Evolutionary conservation across 306 rosid species (phyloP), one percentile per base, ranked within the genome.

Genomic region (Medicago ruthenica): DNA sequence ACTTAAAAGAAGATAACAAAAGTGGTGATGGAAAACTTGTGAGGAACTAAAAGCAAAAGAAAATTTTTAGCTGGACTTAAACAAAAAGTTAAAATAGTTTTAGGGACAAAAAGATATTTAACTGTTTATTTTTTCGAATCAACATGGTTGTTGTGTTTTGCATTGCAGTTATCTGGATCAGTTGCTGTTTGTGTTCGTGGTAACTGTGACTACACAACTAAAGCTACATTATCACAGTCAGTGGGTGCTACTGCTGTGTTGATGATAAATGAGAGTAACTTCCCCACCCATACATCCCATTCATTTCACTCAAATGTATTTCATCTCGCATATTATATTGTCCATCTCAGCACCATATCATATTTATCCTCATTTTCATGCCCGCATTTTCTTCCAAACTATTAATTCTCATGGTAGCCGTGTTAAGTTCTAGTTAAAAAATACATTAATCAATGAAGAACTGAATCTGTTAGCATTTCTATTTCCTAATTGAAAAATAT

Each of bases 151-250:
- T 57, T 22, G 8, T 21, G 18, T 50, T 7, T 18, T n/a, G 13
- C 34, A 34, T 34, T 83, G 77, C 83, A 96, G 98, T 71, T 92
- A 83, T 85, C 90, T 72, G 91, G 97, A 22, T 83, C 92, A 57
- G 76, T 87, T 84, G 90, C 86, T 85, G 51, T 96, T 79, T 79
- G 92, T 12, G 48, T 8, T 11, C 98, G 99, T 20, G 99, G 99
- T 71, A 87, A 27, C 27, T 96, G 99, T 76, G 99, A 96, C 86
- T 96, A 88, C 86, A 67, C 91, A 9, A 48, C 44, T 36, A 96
- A 96, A 84, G 99, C 97, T 27, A 61, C 68, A 65, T 37, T 80
- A 34, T 97, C 92, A 57, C 87, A 90, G 76, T 81, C 87, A 1
- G 90, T 75, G 71, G 97, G 98, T 71, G 99, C 98, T 76, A 73